These are phyloP conservation scores for Pythium phragmitis DNA, from an alignment of 352 stramenopile genomes.

Conservation along the genomic window DNA sequence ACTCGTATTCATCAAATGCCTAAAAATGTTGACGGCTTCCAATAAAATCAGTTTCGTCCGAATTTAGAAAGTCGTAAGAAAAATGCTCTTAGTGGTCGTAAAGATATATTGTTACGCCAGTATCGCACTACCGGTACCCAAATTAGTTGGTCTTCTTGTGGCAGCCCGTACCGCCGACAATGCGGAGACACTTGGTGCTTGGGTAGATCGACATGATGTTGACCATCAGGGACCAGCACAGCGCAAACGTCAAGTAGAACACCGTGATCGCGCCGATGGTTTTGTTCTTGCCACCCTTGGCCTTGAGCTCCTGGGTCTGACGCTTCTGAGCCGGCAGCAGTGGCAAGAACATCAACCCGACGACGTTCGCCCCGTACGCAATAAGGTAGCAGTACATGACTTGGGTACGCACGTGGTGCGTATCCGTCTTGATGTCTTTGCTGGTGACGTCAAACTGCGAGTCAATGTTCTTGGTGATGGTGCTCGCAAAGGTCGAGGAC, in stretches of 20 bases:
- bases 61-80: too few species aligned
- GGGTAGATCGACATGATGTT: constrained; percentile 35
- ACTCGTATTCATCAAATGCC: too few species aligned
- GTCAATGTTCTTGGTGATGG: constrained; percentile 27
- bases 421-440: constrained; percentile 25
- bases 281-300: constrained; percentile 25
- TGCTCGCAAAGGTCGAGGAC: constrained; percentile 17
- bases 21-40: too few species aligned
- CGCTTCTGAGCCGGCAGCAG: constrained; percentile 29
- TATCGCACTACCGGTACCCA: background rate
- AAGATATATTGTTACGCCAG: background rate
- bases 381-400: constrained; percentile 26
- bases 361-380: constrained; percentile 20
- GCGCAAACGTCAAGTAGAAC: constrained; percentile 20
- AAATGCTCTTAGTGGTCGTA: background rate
- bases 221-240: constrained; percentile 27
- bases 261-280: constrained; percentile 25
- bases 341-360: constrained; percentile 23
- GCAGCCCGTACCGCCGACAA: constrained; percentile 30
- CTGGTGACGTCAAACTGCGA: constrained; percentile 25
- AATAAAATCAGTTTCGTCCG: too few species aligned
- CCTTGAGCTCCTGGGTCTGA: constrained; percentile 20
- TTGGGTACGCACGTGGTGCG: constrained; percentile 20
- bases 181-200: constrained; percentile 26
- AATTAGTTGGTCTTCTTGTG: constrained; percentile 8